Evolutionary conservation across 352 stramenopile genomes (phyloP), one percentile per base, ranked within the genome.

Genomic region (Phytophthora vignae): DNA sequence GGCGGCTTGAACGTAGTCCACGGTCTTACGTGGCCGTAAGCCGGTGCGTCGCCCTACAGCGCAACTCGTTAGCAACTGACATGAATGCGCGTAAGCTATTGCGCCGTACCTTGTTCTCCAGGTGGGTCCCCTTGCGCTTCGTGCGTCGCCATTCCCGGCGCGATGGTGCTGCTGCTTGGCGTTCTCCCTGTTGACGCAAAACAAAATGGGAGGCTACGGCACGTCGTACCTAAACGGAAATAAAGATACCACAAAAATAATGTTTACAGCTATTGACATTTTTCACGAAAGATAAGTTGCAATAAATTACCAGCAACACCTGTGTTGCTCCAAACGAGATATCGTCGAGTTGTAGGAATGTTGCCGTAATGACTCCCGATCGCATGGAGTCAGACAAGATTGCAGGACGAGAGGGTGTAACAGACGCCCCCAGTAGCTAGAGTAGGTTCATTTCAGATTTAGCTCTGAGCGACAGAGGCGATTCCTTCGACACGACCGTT

Each of bases 231-330:
- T 48, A 48, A 48, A 48, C 40, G 40, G 27, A 29, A 48, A 48
- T 11, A 19, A 48, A 48, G 40, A 48, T 48, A 48, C 19, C 40
- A 48, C 40, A 48, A 48, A 48, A 48, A 48, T 19, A 4, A 48
- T 19, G 17, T 48, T 48, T 48, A 4, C 12, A n/a, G 40, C 40
- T 46, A 48, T 48, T 48, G 40, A 48, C 40, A 48, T 19, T 48
- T 48, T 48, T 48, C 40, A 48, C 40, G 12, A 48, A 48, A 48
- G 40, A 48, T 48, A 48, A 48, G 40, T 48, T 48, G 40, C 40
- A 14, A 48, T 48, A 48, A 48, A n/a, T n/a, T n/a, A n/a, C n/a
- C n/a, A n/a, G n/a, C n/a, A n/a, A n/a, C n/a, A n/a, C n/a, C n/a
- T n/a, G 19, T n/a, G n/a, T n/a, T n/a, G n/a, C n/a, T 48, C 33